A percentile compares a stretch with the other conserved stretches of the same genome.
phyloP scores from a whole-genome alignment of 2,329 filamentous ascomycete genomes.

The Colletotrichum euphorbiae region DNA sequence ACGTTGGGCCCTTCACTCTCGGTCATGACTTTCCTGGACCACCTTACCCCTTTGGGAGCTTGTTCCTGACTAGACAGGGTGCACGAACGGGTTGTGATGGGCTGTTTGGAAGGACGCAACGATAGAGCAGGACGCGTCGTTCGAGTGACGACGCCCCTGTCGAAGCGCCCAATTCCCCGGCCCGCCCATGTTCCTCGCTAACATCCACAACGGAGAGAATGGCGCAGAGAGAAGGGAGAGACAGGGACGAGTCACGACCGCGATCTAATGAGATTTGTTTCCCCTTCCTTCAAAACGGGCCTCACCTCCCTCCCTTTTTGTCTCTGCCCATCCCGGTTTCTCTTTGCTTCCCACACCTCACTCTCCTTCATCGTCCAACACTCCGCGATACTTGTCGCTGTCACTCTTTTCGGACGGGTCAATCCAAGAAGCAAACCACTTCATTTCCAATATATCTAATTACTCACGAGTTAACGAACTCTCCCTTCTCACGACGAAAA shows the following conservation, averaged over 20 bases:
- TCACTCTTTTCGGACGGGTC: constrained; percentile 41
- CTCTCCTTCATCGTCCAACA: constrained; percentile 36
- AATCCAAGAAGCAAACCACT: constrained; percentile 9
- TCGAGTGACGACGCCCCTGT: constrained; percentile 28
- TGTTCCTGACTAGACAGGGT: constrained; percentile 38
- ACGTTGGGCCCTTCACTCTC: constrained; percentile 29
- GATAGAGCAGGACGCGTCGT: constrained; percentile 26
- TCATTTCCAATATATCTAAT: constrained; percentile 11
- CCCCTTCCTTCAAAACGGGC: constrained; percentile 34
- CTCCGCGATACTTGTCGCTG: constrained; percentile 39
- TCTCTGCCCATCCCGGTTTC: not conserved
- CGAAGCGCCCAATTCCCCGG: not conserved
- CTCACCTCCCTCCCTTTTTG: constrained; percentile 33
- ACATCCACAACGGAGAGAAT: constrained; percentile 18
- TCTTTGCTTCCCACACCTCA: constrained; percentile 3
- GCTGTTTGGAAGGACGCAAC: constrained; percentile 3
- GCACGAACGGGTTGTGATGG: constrained; percentile 8
- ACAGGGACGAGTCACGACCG: constrained; percentile 5
- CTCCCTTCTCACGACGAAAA: constrained; percentile 11
- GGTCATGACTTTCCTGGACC: constrained; percentile 24
- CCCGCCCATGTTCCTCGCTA: constrained; percentile 23
- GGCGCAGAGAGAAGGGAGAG: not conserved
- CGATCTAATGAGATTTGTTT: constrained; percentile 35
- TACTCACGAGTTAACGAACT: constrained; percentile 29
- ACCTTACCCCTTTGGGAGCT: constrained; percentile 25